These are phyloP conservation scores for Cercospora nicotianae DNA, from an alignment of 2,329 filamentous ascomycete species.

Conservation along the genomic window DNA sequence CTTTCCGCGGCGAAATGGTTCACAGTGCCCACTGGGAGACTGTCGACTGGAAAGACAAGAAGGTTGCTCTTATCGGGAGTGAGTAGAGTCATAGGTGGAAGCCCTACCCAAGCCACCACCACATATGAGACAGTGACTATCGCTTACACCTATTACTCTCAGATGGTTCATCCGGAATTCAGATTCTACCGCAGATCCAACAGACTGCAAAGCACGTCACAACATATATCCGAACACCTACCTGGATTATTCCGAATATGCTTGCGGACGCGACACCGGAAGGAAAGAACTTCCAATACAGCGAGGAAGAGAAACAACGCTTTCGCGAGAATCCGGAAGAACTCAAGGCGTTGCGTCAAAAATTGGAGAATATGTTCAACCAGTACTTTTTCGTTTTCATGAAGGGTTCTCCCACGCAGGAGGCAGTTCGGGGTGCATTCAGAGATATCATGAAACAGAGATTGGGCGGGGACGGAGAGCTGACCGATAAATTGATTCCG, in stretches of 20 bases:
- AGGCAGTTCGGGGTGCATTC: conserved; percentile 3
- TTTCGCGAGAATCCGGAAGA: conserved; percentile 16
- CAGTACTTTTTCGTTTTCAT: conserved; percentile 15
- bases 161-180: conserved; percentile 29
- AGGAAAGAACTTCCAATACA: conserved; percentile 14
- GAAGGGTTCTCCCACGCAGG: conserved; percentile 9
- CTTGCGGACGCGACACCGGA: conserved; percentile 13
- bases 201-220: not conserved
- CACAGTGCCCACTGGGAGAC: conserved; percentile 52
- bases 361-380: conserved; percentile 17
- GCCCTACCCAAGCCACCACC: too few relatives aligned
- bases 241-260: conserved; percentile 16
- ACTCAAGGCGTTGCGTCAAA: conserved; percentile 15
- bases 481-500: conserved; percentile 16
- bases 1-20: conserved; percentile 46
- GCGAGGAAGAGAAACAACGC: conserved; percentile 18
- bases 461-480: conserved; percentile 14
- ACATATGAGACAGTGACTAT: too few relatives aligned
- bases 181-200: not conserved
- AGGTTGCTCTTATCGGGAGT: conserved; percentile 50
- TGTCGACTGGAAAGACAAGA: conserved; percentile 41
- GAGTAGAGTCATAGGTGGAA: too few relatives aligned
- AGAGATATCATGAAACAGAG: conserved; percentile 13
- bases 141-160: too few relatives aligned
- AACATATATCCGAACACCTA: conserved; percentile 35